These are phyloP conservation scores for Larix sibirica DNA, from an alignment of 83 land plant species.

Conservation along the genomic window DNA sequence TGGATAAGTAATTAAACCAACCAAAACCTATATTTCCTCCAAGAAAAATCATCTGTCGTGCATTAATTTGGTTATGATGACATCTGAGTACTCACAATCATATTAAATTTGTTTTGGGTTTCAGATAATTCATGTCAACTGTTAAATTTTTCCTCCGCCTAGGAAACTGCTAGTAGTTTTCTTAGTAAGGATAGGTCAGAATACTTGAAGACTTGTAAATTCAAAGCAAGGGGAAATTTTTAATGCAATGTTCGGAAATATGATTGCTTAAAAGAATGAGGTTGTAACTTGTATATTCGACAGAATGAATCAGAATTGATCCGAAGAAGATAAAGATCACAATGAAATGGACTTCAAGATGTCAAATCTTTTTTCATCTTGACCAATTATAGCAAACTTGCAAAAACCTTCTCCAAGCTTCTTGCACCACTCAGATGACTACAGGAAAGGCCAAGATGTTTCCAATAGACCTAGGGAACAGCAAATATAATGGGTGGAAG, in stretches of 20 bases:
- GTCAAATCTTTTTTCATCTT: not conserved
- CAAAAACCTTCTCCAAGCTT: not conserved
- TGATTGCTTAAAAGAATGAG: not conserved
- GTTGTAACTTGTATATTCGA: not conserved
- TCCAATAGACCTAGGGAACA: not conserved
- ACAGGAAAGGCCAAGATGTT: not conserved
- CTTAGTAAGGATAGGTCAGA: not conserved
- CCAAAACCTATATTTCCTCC: not conserved
- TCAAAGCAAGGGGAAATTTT: not conserved
- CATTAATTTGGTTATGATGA: not conserved
- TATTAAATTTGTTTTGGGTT: not conserved
- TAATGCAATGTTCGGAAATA: not conserved
- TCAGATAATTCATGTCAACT: not conserved
- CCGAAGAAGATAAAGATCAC: no score
- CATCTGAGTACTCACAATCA: not conserved
- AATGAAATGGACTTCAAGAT: not conserved
- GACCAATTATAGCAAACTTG: not conserved
- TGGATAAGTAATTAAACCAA: not conserved
- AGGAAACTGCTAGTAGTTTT: not conserved
- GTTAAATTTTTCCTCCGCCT: not conserved
- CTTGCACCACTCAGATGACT: not conserved
- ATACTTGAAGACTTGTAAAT: not conserved
- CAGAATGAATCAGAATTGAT: not conserved
- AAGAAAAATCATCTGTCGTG: not conserved
- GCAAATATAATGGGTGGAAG: not conserved